A percentile compares a stretch with the other conserved stretches of the same genome.
Conservation (phyloP, 148 eudicot species). For the Cornus florida region DNA sequence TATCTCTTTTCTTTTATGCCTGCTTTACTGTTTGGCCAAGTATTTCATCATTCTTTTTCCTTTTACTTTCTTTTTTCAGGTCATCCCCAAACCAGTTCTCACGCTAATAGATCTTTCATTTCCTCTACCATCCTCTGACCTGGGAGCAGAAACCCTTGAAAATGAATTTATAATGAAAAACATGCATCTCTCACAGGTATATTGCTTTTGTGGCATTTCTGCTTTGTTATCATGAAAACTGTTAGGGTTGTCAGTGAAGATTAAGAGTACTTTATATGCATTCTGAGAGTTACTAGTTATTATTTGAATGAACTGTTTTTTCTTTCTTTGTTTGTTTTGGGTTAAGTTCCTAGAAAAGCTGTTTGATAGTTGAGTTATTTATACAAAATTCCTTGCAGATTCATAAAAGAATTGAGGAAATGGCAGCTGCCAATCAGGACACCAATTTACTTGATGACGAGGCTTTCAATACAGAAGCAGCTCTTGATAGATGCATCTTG, state of each 20-base stretch:
- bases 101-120: slow-evolving; percentile 77
- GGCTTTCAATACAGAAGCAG: slow-evolving; percentile 69
- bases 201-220: slow-evolving; percentile 1
- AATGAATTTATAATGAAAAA: slow-evolving; percentile 80
- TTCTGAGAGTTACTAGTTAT: neutral
- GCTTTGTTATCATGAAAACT: neutral
- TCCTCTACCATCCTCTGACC: slow-evolving; percentile 93
- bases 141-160: slow-evolving; percentile 87
- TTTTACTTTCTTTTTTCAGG: slow-evolving; percentile 41
- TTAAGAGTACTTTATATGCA: neutral
- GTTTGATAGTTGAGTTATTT: neutral
- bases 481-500: slow-evolving; percentile 91
- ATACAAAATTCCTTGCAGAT: slow-evolving; percentile 44
- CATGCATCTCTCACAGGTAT: slow-evolving; percentile 78
- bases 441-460: slow-evolving; percentile 73
- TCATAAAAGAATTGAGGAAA: slow-evolving; percentile 69
- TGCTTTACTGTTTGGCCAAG: neutral
- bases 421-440: slow-evolving; percentile 59
- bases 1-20: neutral
- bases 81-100: slow-evolving; percentile 82
- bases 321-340: neutral
- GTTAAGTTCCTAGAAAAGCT: neutral
- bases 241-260: neutral
- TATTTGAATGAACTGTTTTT: neutral
- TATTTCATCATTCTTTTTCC: neutral